Percentiles rank a stretch among this genome's conserved stretches.
These are phyloP conservation scores for Aspergillus taichungensis DNA, from an alignment of 495 filamentous ascomycete genomes.

Conservation along the genomic window DNA sequence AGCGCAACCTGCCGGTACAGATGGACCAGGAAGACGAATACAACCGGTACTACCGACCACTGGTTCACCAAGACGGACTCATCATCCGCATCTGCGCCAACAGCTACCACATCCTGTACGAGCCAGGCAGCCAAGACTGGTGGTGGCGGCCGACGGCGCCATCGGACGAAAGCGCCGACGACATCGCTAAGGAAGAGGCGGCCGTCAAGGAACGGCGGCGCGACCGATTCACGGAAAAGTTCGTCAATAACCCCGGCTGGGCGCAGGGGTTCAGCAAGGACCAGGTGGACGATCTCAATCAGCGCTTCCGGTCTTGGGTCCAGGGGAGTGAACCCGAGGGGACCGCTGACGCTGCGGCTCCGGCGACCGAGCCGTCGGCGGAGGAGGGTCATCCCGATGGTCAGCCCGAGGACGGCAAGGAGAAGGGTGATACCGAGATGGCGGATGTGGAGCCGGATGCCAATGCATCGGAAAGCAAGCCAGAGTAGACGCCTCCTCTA, in stretches of 20 bases:
- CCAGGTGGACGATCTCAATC: conserved; percentile 60
- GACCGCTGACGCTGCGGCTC: conserved; percentile 7
- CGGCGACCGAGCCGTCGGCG: conserved; percentile 6
- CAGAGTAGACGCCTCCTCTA: neutral
- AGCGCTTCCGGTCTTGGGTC: conserved; percentile 46
- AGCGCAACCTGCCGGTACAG: conserved; percentile 61
- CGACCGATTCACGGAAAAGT: conserved; percentile 59
- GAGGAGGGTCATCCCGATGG: conserved; percentile 5
- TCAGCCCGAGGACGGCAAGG: conserved; percentile 1
- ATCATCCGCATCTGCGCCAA: conserved; percentile 71
- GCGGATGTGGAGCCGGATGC: conserved; percentile 19
- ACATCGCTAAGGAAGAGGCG: conserved; percentile 31
- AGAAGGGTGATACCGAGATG: conserved; percentile 31
- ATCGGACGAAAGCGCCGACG: conserved; percentile 35
- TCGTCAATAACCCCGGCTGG: conserved; percentile 67
- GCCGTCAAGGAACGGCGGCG: conserved; percentile 47
- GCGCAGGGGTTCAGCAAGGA: conserved; percentile 64
- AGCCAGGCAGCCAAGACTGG: conserved; percentile 56
- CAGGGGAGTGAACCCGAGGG: conserved; percentile 23
- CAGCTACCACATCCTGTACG: conserved; percentile 73
- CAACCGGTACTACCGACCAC: conserved; percentile 40
- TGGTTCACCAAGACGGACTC: conserved; percentile 64
- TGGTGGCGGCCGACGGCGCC: conserved; percentile 37
- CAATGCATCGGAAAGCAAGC: conserved; percentile 5
- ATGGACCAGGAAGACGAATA: conserved; percentile 42